Percentiles rank a stretch among this genome's conserved stretches.
These are phyloP conservation scores for Scytalidium lignicola DNA, from an alignment of 2,329 filamentous ascomycete genomes.

Conservation along the genomic window DNA sequence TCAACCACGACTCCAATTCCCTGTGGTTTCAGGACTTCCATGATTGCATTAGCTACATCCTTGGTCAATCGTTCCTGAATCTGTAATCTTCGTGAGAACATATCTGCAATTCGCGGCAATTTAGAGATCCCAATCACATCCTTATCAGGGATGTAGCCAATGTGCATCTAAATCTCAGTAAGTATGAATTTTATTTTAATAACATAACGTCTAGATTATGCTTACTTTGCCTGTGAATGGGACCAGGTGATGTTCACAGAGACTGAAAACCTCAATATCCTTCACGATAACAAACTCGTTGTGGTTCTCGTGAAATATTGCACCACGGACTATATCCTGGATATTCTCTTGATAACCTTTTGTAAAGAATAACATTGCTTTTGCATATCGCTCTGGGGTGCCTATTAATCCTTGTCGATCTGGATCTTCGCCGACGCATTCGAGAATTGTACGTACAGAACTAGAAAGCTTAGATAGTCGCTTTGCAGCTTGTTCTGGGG, in stretches of 20 bases:
- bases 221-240: constrained; percentile 85
- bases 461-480: constrained; percentile 52
- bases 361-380: constrained; percentile 88
- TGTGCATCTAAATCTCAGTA: constrained; percentile 70
- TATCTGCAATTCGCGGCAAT: constrained; percentile 85
- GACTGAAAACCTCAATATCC: constrained; percentile 86
- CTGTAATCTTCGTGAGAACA: constrained; percentile 86
- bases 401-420: constrained; percentile 55
- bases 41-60: constrained; percentile 85
- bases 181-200: not conserved
- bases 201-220: not conserved
- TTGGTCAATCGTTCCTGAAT: constrained; percentile 92
- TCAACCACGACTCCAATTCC: constrained; percentile 96
- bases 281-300: constrained; percentile 95
- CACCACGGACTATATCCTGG: constrained; percentile 79
- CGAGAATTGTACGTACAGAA: constrained; percentile 58
- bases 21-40: constrained; percentile 83
- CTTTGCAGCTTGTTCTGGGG: constrained; percentile 37
- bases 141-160: constrained; percentile 86
- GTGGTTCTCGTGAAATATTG: constrained; percentile 90
- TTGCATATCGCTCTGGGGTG: constrained; percentile 78
- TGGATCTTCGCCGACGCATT: constrained; percentile 61
- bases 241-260: constrained; percentile 93
- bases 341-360: constrained; percentile 93
- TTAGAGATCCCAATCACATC: constrained; percentile 90